phyloP scores from a whole-genome alignment of 352 stramenopile species.

The Thraustochytrium striatum region DNA sequence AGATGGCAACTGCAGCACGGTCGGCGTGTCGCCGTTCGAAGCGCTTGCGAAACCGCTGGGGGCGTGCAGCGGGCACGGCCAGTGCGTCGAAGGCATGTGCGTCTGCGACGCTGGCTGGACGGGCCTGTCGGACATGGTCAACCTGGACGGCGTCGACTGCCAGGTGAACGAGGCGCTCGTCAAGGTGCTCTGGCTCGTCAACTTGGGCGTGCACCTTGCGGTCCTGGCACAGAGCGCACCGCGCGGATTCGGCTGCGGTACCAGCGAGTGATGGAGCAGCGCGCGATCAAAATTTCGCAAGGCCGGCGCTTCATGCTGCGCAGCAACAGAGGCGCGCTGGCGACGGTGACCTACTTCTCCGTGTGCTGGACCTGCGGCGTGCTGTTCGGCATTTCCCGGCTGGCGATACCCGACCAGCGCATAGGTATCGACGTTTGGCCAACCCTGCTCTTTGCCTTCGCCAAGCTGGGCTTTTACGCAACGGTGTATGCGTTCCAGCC shows the following conservation, averaged over 20 bases:
- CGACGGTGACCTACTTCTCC: slow-evolving; percentile 6
- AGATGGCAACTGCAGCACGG: too few relatives aligned
- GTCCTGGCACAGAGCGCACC: too few relatives aligned
- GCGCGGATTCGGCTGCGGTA: too few relatives aligned
- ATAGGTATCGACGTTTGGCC: slow-evolving; percentile 6
- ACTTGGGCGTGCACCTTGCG: too few relatives aligned
- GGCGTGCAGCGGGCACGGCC: not conserved
- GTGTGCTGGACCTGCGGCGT: not conserved
- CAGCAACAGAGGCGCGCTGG: not conserved
- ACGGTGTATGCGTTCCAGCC: slow-evolving; percentile 35
- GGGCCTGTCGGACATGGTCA: slow-evolving; percentile 1
- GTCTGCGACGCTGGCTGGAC: slow-evolving; percentile 13
- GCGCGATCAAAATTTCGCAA: too few relatives aligned
- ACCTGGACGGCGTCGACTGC: not conserved
- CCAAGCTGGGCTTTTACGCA: slow-evolving; percentile 34
- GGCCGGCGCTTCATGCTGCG: too few relatives aligned
- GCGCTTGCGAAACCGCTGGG: not conserved
- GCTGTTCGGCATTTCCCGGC: slow-evolving; percentile 11
- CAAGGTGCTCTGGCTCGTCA: slow-evolving; percentile 31
- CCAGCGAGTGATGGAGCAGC: too few relatives aligned
- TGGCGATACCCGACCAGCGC: not conserved
- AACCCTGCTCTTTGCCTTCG: slow-evolving; percentile 14
- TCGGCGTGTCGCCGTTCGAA: not conserved
- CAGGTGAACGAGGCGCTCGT: slow-evolving; percentile 9
- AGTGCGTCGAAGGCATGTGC: slow-evolving; percentile 4